phyloP scores from a whole-genome alignment of 257 asterid genomes.

The Salvia hispanica region DNA sequence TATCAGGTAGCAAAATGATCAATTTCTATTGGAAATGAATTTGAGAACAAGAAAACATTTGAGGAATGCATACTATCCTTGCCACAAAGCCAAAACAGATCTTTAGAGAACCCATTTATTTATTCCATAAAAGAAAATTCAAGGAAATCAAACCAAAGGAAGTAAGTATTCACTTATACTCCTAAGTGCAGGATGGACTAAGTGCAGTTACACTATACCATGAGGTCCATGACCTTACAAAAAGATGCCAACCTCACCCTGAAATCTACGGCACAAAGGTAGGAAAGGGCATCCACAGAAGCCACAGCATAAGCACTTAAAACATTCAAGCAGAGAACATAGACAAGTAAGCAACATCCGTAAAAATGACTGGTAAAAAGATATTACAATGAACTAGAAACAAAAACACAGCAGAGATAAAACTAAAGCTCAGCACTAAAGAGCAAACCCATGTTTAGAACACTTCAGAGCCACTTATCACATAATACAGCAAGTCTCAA shows the following conservation, averaged over 20 bases:
- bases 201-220: not conserved
- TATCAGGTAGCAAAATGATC: not conserved
- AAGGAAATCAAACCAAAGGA: not conserved
- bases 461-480: constrained; percentile 47
- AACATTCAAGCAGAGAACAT: constrained; percentile 1
- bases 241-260: not conserved
- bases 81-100: too few relatives aligned
- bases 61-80: not conserved
- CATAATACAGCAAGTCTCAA: constrained; percentile 67
- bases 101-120: not conserved
- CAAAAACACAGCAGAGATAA: constrained; percentile 16
- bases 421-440: constrained; percentile 25
- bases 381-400: constrained; percentile 27
- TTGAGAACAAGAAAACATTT: too few relatives aligned
- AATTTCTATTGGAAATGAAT: too few relatives aligned
- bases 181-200: not conserved
- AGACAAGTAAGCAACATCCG: constrained; percentile 19
- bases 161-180: not conserved
- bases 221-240: not conserved
- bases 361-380: constrained; percentile 18
- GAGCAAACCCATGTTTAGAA: constrained; percentile 33
- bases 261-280: constrained; percentile 5
- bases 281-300: constrained; percentile 4
- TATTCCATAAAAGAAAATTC: not conserved
- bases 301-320: constrained; percentile 10